Evolutionary conservation across 2,329 filamentous ascomycete species (phyloP).

Genomic region (Thermothelomyces thermophilus): DNA sequence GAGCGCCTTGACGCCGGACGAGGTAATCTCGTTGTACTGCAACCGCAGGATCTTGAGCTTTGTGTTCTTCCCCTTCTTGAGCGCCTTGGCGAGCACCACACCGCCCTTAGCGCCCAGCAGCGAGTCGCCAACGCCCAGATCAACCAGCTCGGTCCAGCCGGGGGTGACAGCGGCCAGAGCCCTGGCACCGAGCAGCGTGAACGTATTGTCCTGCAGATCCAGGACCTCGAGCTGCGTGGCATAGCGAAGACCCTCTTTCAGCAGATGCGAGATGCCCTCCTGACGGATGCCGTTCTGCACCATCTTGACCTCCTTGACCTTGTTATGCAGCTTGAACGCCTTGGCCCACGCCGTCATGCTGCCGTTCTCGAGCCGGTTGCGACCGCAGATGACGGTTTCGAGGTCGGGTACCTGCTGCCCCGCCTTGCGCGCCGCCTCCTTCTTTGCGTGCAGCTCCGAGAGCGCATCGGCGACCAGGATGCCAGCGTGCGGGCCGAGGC

Average conservation of each 20-base stretch:
- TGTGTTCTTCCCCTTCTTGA: slow-evolving; percentile 68
- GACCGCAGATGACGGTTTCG: slow-evolving; percentile 94
- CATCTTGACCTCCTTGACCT: slow-evolving; percentile 87
- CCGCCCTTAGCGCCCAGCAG: slow-evolving; percentile 73
- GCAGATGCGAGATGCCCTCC: slow-evolving; percentile 77
- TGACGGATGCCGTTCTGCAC: slow-evolving; percentile 96
- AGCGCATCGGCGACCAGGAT: slow-evolving; percentile 85
- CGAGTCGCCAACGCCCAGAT: slow-evolving; percentile 86
- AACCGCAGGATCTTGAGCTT: slow-evolving; percentile 75
- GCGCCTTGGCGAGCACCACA: slow-evolving; percentile 63
- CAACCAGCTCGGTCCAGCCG: slow-evolving; percentile 67
- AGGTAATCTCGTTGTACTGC: slow-evolving; percentile 91
- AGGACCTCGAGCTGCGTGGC: slow-evolving; percentile 64
- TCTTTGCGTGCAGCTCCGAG: slow-evolving; percentile 73
- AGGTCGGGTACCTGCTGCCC: slow-evolving; percentile 71
- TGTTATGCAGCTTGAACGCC: slow-evolving; percentile 73
- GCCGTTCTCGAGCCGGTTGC: slow-evolving; percentile 91
- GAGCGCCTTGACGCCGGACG: slow-evolving; percentile 65
- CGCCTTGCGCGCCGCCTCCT: slow-evolving; percentile 66
- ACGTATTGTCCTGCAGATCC: slow-evolving; percentile 97
- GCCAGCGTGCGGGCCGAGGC: slow-evolving; percentile 84
- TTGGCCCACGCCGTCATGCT: slow-evolving; percentile 95
- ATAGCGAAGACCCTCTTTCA: slow-evolving; percentile 70
- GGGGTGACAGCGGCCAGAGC: slow-evolving; percentile 70
- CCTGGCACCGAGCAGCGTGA: slow-evolving; percentile 72